phyloP scores from a whole-genome alignment of 1,139 yeast species.

The Geotrichum siamense region DNA sequence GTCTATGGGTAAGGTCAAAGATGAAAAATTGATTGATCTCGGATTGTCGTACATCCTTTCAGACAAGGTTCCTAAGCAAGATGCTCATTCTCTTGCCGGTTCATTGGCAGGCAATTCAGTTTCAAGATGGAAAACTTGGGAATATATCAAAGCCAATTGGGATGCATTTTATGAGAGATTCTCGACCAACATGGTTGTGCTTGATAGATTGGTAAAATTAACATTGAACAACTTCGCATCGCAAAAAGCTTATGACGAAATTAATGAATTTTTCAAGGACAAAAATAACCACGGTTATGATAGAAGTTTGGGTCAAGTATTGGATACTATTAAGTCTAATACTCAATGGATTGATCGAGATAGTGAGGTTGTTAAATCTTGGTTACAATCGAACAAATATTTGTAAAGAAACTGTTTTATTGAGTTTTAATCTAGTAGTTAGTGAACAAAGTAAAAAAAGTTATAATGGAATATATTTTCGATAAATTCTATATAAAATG shows the following conservation, averaged over 20 bases:
- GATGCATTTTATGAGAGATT: slow-evolving; percentile 41
- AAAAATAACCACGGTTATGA: slow-evolving; percentile 45
- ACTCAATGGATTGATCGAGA: slow-evolving; percentile 33
- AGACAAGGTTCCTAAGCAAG: slow-evolving; percentile 57
- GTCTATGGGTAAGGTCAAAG: slow-evolving; percentile 54
- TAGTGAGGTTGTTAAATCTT: slow-evolving; percentile 30
- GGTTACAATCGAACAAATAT: slow-evolving; percentile 25
- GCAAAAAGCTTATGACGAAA: slow-evolving; percentile 39
- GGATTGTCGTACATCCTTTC: slow-evolving; percentile 40
- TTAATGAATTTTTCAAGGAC: slow-evolving; percentile 45
- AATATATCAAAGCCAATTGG: slow-evolving; percentile 50
- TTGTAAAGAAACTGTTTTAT: slow-evolving; percentile 7
- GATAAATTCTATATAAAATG: background rate
- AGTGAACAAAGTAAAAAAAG: too few species aligned
- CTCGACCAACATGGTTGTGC: slow-evolving; percentile 52
- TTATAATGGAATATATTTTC: too few species aligned
- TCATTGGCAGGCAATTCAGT: slow-evolving; percentile 47
- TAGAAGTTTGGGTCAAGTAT: slow-evolving; percentile 30
- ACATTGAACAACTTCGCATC: slow-evolving; percentile 47
- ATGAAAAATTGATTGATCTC: slow-evolving; percentile 35
- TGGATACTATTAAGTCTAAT: slow-evolving; percentile 29
- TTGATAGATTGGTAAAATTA: slow-evolving; percentile 51
- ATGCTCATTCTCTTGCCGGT: slow-evolving; percentile 52
- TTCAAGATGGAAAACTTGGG: slow-evolving; percentile 49
- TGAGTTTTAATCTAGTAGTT: too few species aligned